phyloP scores from a whole-genome alignment of 306 rosid species.

The Ammopiptanthus mongolicus region DNA sequence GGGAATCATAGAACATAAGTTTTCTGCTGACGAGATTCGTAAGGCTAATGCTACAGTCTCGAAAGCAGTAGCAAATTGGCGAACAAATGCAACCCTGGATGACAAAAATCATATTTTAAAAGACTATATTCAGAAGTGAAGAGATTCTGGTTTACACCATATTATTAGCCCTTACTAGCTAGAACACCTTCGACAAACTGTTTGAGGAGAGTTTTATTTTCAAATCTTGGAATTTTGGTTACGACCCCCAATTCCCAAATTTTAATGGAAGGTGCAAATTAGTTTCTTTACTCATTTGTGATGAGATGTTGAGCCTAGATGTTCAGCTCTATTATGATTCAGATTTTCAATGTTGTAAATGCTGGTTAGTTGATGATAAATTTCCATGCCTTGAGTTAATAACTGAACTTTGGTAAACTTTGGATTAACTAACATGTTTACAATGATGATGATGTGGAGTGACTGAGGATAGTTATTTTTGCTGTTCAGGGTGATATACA shows the following conservation, averaged over 20 bases:
- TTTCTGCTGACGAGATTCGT: slow-evolving; percentile 64
- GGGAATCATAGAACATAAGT: slow-evolving; percentile 82
- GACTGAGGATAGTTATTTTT: not conserved
- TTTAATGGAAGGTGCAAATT: not conserved
- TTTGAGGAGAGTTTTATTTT: not conserved
- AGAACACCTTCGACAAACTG: not conserved
- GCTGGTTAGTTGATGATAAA: not conserved
- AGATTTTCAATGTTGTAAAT: not conserved
- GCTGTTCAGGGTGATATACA: not conserved
- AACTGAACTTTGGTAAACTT: not conserved
- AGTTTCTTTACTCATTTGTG: not conserved
- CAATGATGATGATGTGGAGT: not conserved
- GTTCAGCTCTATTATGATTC: not conserved
- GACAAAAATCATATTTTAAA: slow-evolving; percentile 36
- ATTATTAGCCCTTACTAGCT: not conserved
- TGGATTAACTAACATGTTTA: not conserved
- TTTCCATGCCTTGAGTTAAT: not conserved
- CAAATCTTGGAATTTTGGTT: not conserved
- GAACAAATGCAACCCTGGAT: slow-evolving; percentile 42
- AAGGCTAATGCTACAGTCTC: slow-evolving; percentile 56
- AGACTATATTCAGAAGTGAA: slow-evolving; percentile 47
- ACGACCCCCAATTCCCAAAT: not conserved
- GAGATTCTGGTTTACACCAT: not conserved
- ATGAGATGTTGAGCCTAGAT: not conserved
- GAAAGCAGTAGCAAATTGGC: slow-evolving; percentile 74